phyloP scores from a whole-genome alignment of 108 stramenopile species.

The Asterionellopsis glacialis region DNA sequence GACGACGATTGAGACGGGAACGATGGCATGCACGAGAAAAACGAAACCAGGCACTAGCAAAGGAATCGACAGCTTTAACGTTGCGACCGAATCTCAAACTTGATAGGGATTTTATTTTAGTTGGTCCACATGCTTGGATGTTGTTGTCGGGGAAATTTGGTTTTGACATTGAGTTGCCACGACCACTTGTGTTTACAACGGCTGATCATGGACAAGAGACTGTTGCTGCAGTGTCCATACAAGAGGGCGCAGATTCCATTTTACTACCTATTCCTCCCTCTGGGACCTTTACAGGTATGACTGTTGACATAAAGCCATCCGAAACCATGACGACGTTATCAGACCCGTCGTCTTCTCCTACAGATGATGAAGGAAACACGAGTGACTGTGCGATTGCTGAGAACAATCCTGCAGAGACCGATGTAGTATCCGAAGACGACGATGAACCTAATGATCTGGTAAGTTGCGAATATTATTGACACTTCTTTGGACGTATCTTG shows the following conservation, averaged over 20 bases:
- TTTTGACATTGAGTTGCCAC: conserved; percentile 2
- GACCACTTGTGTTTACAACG: conserved; percentile 4
- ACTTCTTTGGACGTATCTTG: background rate
- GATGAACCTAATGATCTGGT: conserved; percentile 7
- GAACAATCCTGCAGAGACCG: background rate
- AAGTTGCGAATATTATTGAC: background rate
- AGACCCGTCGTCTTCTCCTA: background rate
- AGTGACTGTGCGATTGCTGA: too few relatives aligned
- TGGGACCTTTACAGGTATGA: conserved; percentile 27
- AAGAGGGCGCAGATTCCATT: background rate
- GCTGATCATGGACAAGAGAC: background rate
- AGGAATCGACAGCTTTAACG: background rate
- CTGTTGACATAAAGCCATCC: background rate
- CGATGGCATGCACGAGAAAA: conserved; percentile 2
- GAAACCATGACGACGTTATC: background rate
- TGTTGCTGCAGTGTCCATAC: background rate
- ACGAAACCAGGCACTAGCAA: background rate
- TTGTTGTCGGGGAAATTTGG: conserved; percentile 45
- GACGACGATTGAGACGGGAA: conserved; percentile 6
- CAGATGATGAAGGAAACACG: background rate
- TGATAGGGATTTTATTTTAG: conserved; percentile 34
- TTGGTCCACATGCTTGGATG: conserved; percentile 45
- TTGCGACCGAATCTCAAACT: conserved; percentile 11
- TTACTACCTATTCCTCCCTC: conserved; percentile 25
- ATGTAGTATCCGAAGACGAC: conserved; percentile 16